Base-by-base conservation (phyloP, 768 basidiomycete species). In the Leccinum variicolor region DNA sequence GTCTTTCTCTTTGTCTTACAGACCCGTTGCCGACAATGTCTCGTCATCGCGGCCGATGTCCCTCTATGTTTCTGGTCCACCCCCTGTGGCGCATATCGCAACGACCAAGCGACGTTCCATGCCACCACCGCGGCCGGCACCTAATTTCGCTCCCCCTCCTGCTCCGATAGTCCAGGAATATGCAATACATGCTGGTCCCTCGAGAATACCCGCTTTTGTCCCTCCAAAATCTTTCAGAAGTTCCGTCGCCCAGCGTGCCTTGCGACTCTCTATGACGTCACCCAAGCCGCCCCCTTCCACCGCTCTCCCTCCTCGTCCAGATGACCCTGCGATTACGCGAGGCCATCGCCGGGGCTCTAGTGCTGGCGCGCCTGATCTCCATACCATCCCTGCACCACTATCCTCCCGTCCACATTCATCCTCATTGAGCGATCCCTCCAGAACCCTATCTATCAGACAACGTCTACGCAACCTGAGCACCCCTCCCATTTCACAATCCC, bases 61-160 rank as follows among this genome's bases (percentile, higher is more conserved):
- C 23, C 54, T 69, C 47, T 59, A 60, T 8, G 53, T 61, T 23
- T 26, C 60, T 50, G 55, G 58, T 6, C 56, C 62, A 23, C 61
- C 59, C 19, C 54, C 58, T 14, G 50, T 61, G 39, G 54, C 60
- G 10, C 51, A 63, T 52, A 50, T 52, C 29, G 62, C 59, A 34
- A 73, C 76, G 5, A 62, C 76, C 29, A 79, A 85, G 64, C 78
- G 89, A 41, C 65, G 75, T 19, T 89, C 87, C 4, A 80, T 88
- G 69, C 88, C 89, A 3, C 90, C 89, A 17, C 87, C 84, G 28
- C 84, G 87, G 14, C 90, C 90, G 29, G 82, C 86, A 4, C 89
- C 90, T 0, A 86, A 80, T 26, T 79, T 80, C 50, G 86, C 88
- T 6, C 81, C 86, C 15, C 89, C 89, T 14, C 85, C 86, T 50